These are phyloP conservation scores for Dalechampia spathulata DNA, from an alignment of 441 rosid genomes.

Conservation along the genomic window DNA sequence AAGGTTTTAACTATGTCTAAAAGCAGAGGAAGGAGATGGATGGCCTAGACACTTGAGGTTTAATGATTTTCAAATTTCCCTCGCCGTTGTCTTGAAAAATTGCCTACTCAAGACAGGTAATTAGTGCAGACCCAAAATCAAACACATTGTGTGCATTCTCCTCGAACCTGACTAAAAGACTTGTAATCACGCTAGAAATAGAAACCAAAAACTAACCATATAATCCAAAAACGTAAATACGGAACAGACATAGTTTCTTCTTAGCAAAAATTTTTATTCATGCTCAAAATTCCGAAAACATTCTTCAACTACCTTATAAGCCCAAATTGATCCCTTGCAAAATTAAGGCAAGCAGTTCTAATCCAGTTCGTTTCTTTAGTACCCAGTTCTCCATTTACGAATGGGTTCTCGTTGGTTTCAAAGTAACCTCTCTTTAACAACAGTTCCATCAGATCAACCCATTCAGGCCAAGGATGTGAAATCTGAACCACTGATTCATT, in stretches of 20 bases:
- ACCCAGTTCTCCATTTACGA: constrained; percentile 26
- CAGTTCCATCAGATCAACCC: constrained; percentile 61
- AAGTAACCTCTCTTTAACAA: constrained; percentile 53
- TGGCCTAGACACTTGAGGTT: too few relatives aligned
- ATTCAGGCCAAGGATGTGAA: constrained; percentile 76
- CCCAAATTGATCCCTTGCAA: constrained; percentile 52
- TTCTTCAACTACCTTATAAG: constrained; percentile 45
- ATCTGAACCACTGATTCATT: constrained; percentile 23
- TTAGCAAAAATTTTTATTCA: too few relatives aligned
- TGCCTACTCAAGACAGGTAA: background rate
- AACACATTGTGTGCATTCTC: constrained; percentile 27
- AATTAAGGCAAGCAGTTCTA: constrained; percentile 73
- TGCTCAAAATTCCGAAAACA: background rate
- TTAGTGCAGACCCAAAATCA: constrained; percentile 16
- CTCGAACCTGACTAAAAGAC: background rate
- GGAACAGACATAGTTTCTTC: too few relatives aligned
- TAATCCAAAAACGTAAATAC: too few relatives aligned
- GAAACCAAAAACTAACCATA: background rate
- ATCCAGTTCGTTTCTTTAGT: constrained; percentile 45
- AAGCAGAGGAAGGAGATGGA: too few relatives aligned
- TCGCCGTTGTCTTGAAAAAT: background rate
- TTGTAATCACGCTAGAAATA: background rate
- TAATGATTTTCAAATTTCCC: too few relatives aligned
- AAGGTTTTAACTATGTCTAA: too few relatives aligned
- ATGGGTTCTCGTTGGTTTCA: constrained; percentile 33